Evolutionary conservation across 768 basidiomycete species (phyloP).

Genomic region (Vararia minispora): DNA sequence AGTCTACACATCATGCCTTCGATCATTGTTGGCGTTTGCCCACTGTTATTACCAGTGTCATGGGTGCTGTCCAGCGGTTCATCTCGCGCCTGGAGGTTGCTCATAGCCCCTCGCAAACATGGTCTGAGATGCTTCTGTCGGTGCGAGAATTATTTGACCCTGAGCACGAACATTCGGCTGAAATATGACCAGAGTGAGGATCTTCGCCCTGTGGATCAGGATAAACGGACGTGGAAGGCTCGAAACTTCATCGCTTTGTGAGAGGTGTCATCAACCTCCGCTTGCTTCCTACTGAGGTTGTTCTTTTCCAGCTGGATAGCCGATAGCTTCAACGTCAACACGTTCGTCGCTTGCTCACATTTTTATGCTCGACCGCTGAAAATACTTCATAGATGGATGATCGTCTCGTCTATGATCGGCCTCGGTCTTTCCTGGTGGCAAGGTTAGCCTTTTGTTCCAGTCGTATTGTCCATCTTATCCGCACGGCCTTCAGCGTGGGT

Average conservation of each 20-base stretch:
- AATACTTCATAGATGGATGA: slow-evolving; percentile 50
- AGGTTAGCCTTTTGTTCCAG: too few relatives aligned
- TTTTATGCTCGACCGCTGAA: neutral
- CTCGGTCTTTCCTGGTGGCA: slow-evolving; percentile 75
- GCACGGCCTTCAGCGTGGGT: too few relatives aligned
- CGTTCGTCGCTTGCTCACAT: slow-evolving; percentile 29
- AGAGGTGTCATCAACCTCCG: slow-evolving; percentile 14
- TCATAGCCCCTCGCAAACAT: slow-evolving; percentile 1
- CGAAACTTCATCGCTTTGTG: slow-evolving; percentile 62
- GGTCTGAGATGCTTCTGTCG: slow-evolving; percentile 5
- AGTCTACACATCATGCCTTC: too few relatives aligned
- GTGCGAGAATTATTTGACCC: neutral
- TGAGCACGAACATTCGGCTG: too few relatives aligned
- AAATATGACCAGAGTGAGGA: slow-evolving; percentile 70
- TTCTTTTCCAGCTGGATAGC: slow-evolving; percentile 52
- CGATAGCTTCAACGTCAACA: slow-evolving; percentile 71
- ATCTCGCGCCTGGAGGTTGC: slow-evolving; percentile 2
- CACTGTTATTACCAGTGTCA: too few relatives aligned
- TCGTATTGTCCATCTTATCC: too few relatives aligned
- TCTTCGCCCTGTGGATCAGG: slow-evolving; percentile 51
- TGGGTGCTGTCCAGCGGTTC: slow-evolving; percentile 1
- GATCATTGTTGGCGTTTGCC: too few relatives aligned
- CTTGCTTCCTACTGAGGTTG: slow-evolving; percentile 1
- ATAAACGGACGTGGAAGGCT: slow-evolving; percentile 53
- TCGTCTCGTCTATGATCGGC: slow-evolving; percentile 64